Conservation (phyloP, 1,284 basidiomycete genomes). For the Pholiota adiposa region DNA sequence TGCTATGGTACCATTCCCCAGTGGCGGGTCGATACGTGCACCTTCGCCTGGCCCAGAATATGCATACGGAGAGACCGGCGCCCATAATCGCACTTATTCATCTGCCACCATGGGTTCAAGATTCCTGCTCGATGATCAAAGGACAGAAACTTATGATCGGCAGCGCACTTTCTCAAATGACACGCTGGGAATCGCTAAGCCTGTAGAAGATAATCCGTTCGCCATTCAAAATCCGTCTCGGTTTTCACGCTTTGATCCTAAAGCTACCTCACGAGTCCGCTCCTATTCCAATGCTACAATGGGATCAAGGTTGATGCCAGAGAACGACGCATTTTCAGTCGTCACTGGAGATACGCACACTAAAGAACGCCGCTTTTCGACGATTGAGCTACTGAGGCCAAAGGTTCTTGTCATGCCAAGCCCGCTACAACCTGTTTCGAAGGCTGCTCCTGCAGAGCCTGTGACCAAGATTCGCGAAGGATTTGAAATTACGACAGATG, state of each 20-base stretch:
- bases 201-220: slow-evolving; percentile 62
- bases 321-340: slow-evolving; percentile 54
- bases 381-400: slow-evolving; percentile 75
- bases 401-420: slow-evolving; percentile 88
- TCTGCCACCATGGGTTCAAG: slow-evolving; percentile 51
- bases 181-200: slow-evolving; percentile 35
- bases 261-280: slow-evolving; percentile 53
- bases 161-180: slow-evolving; percentile 40
- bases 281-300: slow-evolving; percentile 69
- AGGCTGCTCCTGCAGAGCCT: slow-evolving; percentile 33
- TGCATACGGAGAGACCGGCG: slow-evolving; percentile 26
- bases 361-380: slow-evolving; percentile 65
- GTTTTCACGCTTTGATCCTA: slow-evolving; percentile 76
- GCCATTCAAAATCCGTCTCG: slow-evolving; percentile 62
- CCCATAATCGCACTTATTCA: slow-evolving; percentile 48
- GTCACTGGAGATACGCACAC: slow-evolving; percentile 40
- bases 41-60: slow-evolving; percentile 49
- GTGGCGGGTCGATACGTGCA: slow-evolving; percentile 52
- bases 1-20: slow-evolving; percentile 61
- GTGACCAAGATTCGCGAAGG: slow-evolving; percentile 50
- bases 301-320: slow-evolving; percentile 64
- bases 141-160: slow-evolving; percentile 23
- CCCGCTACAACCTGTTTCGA: slow-evolving; percentile 64
- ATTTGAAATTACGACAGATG: slow-evolving; percentile 67
- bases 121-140: slow-evolving; percentile 37